Conservation (phyloP, 495 filamentous ascomycete genomes). For the Penicillium bialowiezense region DNA sequence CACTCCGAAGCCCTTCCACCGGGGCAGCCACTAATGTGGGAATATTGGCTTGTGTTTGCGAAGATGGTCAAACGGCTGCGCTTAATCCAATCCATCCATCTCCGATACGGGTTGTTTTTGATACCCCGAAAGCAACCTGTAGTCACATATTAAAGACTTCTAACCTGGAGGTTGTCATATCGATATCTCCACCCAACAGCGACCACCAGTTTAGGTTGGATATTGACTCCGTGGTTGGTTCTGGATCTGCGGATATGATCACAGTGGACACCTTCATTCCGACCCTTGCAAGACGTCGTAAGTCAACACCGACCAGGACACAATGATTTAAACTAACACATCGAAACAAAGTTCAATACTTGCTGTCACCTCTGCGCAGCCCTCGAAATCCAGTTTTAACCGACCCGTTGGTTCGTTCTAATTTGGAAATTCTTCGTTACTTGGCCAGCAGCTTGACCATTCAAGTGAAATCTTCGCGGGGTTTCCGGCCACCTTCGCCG, state of each 20-base stretch:
- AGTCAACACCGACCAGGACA: conserved; percentile 21
- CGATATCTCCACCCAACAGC: conserved; percentile 28
- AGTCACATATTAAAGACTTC: conserved; percentile 28
- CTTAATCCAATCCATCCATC: conserved; percentile 28
- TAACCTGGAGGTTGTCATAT: conserved; percentile 38
- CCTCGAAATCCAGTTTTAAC: conserved; percentile 66
- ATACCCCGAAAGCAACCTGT: conserved; percentile 30
- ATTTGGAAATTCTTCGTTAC: conserved; percentile 69
- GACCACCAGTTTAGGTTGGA: conserved; percentile 56
- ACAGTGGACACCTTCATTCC: conserved; percentile 64
- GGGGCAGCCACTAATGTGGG: conserved; percentile 58
- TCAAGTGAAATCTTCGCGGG: conserved; percentile 49
- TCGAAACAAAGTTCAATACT: conserved; percentile 34
- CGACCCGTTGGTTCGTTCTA: conserved; percentile 44
- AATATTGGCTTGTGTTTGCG: conserved; percentile 72
- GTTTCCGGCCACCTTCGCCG: conserved; percentile 74
- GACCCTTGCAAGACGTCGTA: conserved; percentile 66
- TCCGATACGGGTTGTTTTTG: conserved; percentile 38
- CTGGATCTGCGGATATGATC: conserved; percentile 63
- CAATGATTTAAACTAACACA: conserved; percentile 20
- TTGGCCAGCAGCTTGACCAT: conserved; percentile 61
- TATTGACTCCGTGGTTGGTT: conserved; percentile 59
- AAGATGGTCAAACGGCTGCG: conserved; percentile 50
- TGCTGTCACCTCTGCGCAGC: conserved; percentile 67
- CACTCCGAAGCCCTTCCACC: conserved; percentile 61